Base-by-base conservation (phyloP, 805 yeast genomes). In the Torulaspora delbrueckii region DNA sequence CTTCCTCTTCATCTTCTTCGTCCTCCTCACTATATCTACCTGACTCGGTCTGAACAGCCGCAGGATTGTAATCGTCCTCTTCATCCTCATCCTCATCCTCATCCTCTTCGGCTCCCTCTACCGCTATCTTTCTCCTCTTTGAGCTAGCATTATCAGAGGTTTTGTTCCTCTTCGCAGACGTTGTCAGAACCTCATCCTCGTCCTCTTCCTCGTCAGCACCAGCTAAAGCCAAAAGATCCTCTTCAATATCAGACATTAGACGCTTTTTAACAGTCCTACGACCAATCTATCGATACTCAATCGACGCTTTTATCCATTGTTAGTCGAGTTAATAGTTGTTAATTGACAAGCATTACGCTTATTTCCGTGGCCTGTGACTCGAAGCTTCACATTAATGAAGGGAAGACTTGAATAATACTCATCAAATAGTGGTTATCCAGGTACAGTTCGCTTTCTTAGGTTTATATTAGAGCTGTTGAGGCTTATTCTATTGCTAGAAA, bases 171-270 rank as follows among this genome's bases (percentile, higher is more conserved):
- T 60, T 63, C 12, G 58, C 48, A 8, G 58, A 52, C 8, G 57
- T 52, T 2, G 62, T 42, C 24, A 57, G 56, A 13, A 51, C 62
- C 26, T 67, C 65, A 23, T 68, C 69, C 37, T 67, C 73, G 33
- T 60, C 67, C 39, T 59, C 67, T 12, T 60, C 82, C 27, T 77
- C 81, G 42, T 75, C 84, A 22, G 76, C 81, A 50, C 95, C 98
- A 42, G 99, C 99, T 58, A 93, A 78, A 16, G 96, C 98, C 62
- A 91, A 78, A 70, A 93, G 77, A 77, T 93, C 99, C 65, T 91
- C 98, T 64, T 90, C 97, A 61, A 88, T 79, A 63, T 81, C 95
- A 50, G 90, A 82, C 95, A 86, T 86, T 12, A 22, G 32, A 19
- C 48, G 30, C 23, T 16, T 8, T 37, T 25, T 4, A 28, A 22